These are phyloP conservation scores for Pestalotiopsis sp. DNA, from an alignment of 2,329 filamentous ascomycete genomes.

Conservation along the genomic window DNA sequence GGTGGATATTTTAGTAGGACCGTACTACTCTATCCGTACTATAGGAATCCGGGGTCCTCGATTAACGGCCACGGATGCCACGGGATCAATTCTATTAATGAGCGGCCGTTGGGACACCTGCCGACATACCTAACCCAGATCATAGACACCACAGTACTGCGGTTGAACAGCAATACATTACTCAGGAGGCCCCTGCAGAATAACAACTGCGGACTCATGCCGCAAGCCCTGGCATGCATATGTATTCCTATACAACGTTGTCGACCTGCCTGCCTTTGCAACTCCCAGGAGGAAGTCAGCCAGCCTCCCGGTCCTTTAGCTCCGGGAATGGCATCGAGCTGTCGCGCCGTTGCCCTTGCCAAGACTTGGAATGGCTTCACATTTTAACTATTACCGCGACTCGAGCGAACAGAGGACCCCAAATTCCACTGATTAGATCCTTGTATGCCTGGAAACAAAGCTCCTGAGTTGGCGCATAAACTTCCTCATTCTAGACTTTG, in stretches of 20 bases:
- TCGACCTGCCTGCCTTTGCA: background rate
- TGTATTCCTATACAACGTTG: background rate
- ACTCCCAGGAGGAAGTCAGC: background rate
- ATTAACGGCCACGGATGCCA: background rate
- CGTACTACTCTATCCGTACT: background rate
- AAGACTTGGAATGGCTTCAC: background rate
- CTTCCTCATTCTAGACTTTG: background rate
- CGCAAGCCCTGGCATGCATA: background rate
- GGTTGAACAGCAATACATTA: background rate
- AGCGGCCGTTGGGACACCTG: background rate
- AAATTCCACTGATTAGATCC: background rate
- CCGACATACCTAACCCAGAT: background rate
- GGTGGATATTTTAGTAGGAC: background rate
- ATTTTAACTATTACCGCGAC: background rate
- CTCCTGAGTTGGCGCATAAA: background rate
- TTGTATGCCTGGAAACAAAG: background rate
- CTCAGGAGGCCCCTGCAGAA: background rate
- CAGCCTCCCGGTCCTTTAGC: background rate
- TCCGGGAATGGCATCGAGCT: background rate
- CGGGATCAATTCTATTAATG: background rate
- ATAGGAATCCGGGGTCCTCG: background rate
- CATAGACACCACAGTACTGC: background rate
- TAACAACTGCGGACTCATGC: background rate
- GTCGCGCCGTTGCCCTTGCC: background rate
- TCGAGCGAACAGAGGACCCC: background rate